Percentiles rank a stretch among this genome's conserved stretches.
These are phyloP conservation scores for Russula earlei DNA, from an alignment of 768 basidiomycete genomes.

Conservation along the genomic window DNA sequence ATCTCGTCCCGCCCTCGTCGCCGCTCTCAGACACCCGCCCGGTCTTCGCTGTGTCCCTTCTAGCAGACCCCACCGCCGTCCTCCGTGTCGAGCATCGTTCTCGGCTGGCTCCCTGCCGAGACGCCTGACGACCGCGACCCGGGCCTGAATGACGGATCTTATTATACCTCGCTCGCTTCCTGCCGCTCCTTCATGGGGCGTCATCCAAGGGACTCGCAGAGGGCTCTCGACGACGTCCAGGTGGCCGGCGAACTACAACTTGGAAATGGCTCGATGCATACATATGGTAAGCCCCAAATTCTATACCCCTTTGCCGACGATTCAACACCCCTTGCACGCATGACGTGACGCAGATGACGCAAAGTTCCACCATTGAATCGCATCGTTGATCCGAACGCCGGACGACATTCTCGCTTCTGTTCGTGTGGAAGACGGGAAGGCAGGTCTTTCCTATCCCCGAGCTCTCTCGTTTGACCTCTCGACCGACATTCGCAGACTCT, in stretches of 20 bases:
- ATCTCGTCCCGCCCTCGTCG: constrained; percentile 14
- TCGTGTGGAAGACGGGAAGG: constrained; percentile 59
- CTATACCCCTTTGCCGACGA: neutral
- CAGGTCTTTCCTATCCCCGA: constrained; percentile 23
- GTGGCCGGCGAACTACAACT: constrained; percentile 54
- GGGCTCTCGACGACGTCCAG: constrained; percentile 56
- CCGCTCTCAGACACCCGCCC: constrained; percentile 5
- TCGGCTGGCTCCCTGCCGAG: constrained; percentile 20
- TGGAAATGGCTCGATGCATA: constrained; percentile 81
- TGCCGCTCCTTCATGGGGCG: constrained; percentile 45
- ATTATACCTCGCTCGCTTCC: neutral
- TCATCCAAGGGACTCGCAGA: constrained; percentile 46
- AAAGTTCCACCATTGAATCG: constrained; percentile 67
- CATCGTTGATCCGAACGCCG: constrained; percentile 75
- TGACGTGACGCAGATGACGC: constrained; percentile 39
- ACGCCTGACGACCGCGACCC: constrained; percentile 31
- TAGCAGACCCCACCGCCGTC: constrained; percentile 9
- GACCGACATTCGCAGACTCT: constrained; percentile 37
- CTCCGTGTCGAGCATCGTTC: constrained; percentile 12
- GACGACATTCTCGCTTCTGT: constrained; percentile 80
- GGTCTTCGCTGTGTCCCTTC: constrained; percentile 19
- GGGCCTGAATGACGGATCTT: constrained; percentile 58
- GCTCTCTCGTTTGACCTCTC: neutral
- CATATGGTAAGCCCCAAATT: constrained; percentile 37
- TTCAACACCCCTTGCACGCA: neutral